Evolutionary conservation across 345 rosid species (phyloP).

Genomic region (Combretum micranthum): DNA sequence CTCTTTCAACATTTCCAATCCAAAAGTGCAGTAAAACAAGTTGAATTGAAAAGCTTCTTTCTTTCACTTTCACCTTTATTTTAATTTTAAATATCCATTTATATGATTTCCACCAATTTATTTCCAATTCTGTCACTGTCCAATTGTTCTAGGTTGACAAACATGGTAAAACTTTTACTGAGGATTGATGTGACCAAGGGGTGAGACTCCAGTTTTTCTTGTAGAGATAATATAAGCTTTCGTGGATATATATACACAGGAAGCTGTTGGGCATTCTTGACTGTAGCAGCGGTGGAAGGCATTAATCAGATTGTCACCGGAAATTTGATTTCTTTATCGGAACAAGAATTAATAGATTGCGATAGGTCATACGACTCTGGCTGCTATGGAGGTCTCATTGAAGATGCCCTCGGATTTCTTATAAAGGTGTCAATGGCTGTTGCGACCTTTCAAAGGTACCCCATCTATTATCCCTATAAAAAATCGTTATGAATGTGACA

Average conservation of each 20-base stretch:
- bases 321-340: constrained; percentile 59
- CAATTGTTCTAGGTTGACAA: too few species aligned
- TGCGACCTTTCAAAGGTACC: constrained; percentile 54
- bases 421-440: constrained; percentile 44
- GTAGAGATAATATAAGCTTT: background rate
- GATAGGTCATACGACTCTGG: constrained; percentile 58
- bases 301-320: constrained; percentile 74
- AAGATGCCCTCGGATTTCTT: constrained; percentile 74
- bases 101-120: too few species aligned
- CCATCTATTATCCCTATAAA: background rate
- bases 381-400: constrained; percentile 91
- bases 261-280: constrained; percentile 97
- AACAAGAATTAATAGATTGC: constrained; percentile 89
- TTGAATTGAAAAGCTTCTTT: too few species aligned
- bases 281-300: constrained; percentile 84
- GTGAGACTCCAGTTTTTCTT: background rate
- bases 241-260: constrained; percentile 28
- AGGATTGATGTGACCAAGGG: background rate
- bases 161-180: background rate
- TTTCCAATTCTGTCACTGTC: too few species aligned
- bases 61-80: too few species aligned
- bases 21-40: too few species aligned
- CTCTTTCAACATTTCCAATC: too few species aligned
- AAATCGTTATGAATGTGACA: constrained; percentile 42
- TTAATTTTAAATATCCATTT: too few species aligned